Evolutionary conservation across 78 protist genomes (phyloP).

Genomic region (Speleostelium caveatum): DNA sequence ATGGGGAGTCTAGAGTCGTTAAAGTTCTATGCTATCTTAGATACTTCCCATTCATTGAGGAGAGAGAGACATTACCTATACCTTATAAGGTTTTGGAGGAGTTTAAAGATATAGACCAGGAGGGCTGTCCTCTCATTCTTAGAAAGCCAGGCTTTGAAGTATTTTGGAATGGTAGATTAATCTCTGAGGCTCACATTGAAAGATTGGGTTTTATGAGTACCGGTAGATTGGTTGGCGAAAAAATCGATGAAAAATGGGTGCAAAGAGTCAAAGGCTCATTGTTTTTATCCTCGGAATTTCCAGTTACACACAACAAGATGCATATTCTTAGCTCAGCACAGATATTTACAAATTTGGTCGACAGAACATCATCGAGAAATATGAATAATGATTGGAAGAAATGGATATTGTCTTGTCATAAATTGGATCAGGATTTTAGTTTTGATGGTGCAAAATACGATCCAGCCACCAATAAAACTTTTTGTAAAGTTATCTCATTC

Average conservation of each 20-base stretch:
- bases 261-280: slow-evolving; percentile 66
- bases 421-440: slow-evolving; percentile 73
- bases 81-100: slow-evolving; percentile 15
- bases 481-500: slow-evolving; percentile 18
- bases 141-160: slow-evolving; percentile 77
- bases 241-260: slow-evolving; percentile 51
- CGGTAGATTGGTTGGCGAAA: slow-evolving; percentile 32
- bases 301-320: slow-evolving; percentile 82
- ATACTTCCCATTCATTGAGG: slow-evolving; percentile 59
- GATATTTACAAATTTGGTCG: slow-evolving; percentile 8
- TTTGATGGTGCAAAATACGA: slow-evolving; percentile 35
- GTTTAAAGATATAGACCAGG: neutral
- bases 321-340: slow-evolving; percentile 70
- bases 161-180: slow-evolving; percentile 81
- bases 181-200: slow-evolving; percentile 75
- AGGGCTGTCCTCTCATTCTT: slow-evolving; percentile 28
- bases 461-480: slow-evolving; percentile 7
- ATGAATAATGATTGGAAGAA: slow-evolving; percentile 20
- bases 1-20: neutral
- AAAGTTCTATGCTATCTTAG: slow-evolving; percentile 35
- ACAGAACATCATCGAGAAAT: neutral
- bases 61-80: slow-evolving; percentile 62
- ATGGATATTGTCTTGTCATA: slow-evolving; percentile 68
- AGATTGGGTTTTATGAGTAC: slow-evolving; percentile 53
- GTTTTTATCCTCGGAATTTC: slow-evolving; percentile 61